Evolutionary conservation across 2,329 filamentous ascomycete species (phyloP).

Genomic region (Colletotrichum orbiculare): DNA sequence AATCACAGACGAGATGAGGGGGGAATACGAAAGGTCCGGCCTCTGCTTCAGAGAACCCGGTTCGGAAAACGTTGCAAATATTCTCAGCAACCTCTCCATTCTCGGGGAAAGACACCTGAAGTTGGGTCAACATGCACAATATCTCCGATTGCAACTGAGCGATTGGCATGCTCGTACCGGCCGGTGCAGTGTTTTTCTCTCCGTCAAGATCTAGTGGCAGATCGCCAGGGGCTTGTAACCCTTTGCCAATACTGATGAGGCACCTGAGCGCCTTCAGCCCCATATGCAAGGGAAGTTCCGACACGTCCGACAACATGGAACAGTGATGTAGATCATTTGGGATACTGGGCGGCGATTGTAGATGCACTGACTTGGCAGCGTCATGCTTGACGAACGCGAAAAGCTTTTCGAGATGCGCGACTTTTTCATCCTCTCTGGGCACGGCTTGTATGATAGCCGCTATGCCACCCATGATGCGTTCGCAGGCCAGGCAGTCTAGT

Average conservation of each 20-base stretch:
- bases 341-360: slow-evolving; percentile 41
- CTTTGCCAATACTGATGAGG: slow-evolving; percentile 76
- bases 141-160: slow-evolving; percentile 57
- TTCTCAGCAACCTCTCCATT: slow-evolving; percentile 77
- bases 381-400: slow-evolving; percentile 72
- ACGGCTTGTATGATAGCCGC: slow-evolving; percentile 81
- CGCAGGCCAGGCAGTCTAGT: slow-evolving; percentile 76
- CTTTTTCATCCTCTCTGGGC: slow-evolving; percentile 42
- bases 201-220: slow-evolving; percentile 74
- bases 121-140: slow-evolving; percentile 57
- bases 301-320: slow-evolving; percentile 11
- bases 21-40: slow-evolving; percentile 83
- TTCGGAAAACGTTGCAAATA: slow-evolving; percentile 76
- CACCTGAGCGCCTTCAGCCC: slow-evolving; percentile 71
- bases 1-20: slow-evolving; percentile 71
- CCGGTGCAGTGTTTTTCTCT: slow-evolving; percentile 45
- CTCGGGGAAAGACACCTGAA: slow-evolving; percentile 63
- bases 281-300: slow-evolving; percentile 61
- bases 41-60: slow-evolving; percentile 79
- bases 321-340: slow-evolving; percentile 23
- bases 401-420: slow-evolving; percentile 64
- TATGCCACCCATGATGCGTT: slow-evolving; percentile 79
- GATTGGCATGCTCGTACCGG: slow-evolving; percentile 40
- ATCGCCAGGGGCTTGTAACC: slow-evolving; percentile 76
- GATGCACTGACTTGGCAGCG: slow-evolving; percentile 46